A percentile compares a stretch with the other conserved stretches of the same genome.
Conservation (phyloP, 768 basidiomycete species). For the Boletus reticulatus region DNA sequence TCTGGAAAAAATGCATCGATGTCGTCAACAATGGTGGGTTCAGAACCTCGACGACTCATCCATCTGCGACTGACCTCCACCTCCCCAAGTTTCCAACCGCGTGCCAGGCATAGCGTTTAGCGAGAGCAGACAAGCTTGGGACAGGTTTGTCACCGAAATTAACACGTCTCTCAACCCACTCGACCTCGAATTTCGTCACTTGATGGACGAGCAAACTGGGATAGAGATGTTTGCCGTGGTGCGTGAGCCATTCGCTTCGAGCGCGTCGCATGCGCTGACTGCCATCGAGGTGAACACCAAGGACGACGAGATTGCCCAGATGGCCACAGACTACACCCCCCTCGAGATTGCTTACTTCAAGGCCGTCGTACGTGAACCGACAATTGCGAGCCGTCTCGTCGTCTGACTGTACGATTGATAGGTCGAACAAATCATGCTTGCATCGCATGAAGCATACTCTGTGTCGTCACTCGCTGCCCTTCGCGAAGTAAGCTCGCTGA, state of each 20-base stretch:
- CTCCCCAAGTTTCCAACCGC: constrained; percentile 48
- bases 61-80: constrained; percentile 1
- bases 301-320: constrained; percentile 77
- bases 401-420: constrained; percentile 29
- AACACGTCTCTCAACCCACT: constrained; percentile 65
- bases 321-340: constrained; percentile 80
- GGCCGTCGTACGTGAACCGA: constrained; percentile 55
- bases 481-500: constrained; percentile 62
- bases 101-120: constrained; percentile 44
- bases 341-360: constrained; percentile 84
- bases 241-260: constrained; percentile 22
- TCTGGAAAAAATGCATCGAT: constrained; percentile 68
- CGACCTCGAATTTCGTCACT: constrained; percentile 67
- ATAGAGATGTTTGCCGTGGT: constrained; percentile 69
- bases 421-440: constrained; percentile 88
- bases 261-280: neutral
- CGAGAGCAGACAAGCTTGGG: constrained; percentile 50
- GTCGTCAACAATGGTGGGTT: constrained; percentile 58
- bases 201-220: constrained; percentile 64
- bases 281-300: constrained; percentile 70
- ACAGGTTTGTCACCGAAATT: constrained; percentile 54
- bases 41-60: neutral
- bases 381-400: no score
- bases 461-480: constrained; percentile 76
- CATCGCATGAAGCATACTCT: constrained; percentile 70